Conservation (phyloP, 1,284 basidiomycete species). For the Lentinus polychrous region DNA sequence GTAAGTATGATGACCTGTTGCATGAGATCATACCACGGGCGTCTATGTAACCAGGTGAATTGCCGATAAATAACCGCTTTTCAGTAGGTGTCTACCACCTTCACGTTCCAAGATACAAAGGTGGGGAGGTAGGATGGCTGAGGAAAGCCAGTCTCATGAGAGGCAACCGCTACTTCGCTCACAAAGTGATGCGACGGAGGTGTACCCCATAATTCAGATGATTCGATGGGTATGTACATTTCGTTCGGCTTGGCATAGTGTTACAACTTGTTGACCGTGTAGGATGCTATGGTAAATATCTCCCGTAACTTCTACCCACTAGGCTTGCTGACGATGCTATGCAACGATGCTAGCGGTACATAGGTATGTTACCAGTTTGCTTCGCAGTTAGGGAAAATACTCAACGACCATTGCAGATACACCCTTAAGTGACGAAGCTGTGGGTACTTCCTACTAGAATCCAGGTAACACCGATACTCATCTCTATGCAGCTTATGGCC, state of each 20-base stretch:
- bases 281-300: constrained; percentile 53
- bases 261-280: constrained; percentile 7
- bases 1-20: too few relatives aligned
- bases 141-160: constrained; percentile 12
- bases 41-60: too few relatives aligned
- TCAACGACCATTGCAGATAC: constrained; percentile 45
- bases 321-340: background rate
- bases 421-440: constrained; percentile 69
- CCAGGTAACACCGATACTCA: constrained; percentile 2
- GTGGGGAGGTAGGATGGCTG: too few relatives aligned
- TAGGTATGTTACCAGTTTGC: constrained; percentile 35
- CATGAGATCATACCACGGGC: too few relatives aligned
- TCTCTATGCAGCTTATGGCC: constrained; percentile 49
- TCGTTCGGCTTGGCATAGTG: constrained; percentile 1
- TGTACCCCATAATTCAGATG: constrained; percentile 72
- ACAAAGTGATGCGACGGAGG: constrained; percentile 45
- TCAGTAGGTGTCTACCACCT: too few relatives aligned
- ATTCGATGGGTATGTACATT: constrained; percentile 44
- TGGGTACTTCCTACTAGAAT: constrained; percentile 24
- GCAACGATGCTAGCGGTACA: constrained; percentile 42
- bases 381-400: constrained; percentile 4
- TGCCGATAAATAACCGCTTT: too few relatives aligned
- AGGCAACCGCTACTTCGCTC: constrained; percentile 35
- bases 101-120: too few relatives aligned
- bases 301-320: background rate